A percentile compares a stretch with the other conserved stretches of the same genome.
Evolutionary conservation across 148 eudicot genomes (phyloP).

Genomic region (Nepenthes mirabilis): DNA sequence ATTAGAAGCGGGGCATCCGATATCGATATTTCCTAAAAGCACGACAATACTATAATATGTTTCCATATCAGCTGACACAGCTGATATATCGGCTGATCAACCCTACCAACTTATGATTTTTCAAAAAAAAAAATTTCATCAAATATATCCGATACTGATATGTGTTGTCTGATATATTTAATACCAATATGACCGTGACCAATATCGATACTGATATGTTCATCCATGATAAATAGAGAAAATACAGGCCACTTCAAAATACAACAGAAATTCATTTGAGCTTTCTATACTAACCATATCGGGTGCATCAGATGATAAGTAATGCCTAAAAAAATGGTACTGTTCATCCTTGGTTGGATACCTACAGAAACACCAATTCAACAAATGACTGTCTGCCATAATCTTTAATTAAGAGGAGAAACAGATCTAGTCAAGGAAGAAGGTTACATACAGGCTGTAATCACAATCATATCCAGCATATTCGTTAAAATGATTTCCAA

Average conservation of each 20-base stretch:
- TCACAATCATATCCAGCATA: conserved; percentile 98
- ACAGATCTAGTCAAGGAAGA: background rate
- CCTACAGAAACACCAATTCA: conserved; percentile 28
- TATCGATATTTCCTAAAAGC: too few species aligned
- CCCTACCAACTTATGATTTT: too few species aligned
- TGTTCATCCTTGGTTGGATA: conserved; percentile 88
- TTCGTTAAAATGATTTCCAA: conserved; percentile 96
- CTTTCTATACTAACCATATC: conserved; percentile 35
- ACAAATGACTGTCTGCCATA: conserved; percentile 6
- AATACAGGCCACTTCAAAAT: background rate
- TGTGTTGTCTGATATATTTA: too few species aligned
- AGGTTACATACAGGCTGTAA: conserved; percentile 61
- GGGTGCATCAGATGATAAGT: conserved; percentile 59
- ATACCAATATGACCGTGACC: too few species aligned
- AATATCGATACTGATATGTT: too few species aligned
- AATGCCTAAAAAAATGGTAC: conserved; percentile 88
- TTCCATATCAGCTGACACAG: too few species aligned
- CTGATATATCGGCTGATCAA: too few species aligned
- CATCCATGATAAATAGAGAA: too few species aligned
- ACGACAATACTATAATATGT: too few species aligned
- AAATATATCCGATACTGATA: too few species aligned
- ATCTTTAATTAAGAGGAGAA: background rate
- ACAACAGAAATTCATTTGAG: background rate
- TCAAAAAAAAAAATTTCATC: too few species aligned
- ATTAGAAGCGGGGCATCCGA: too few species aligned